Evolutionary conservation across 305 asterid species (phyloP), one percentile per base, ranked within the genome.

Genomic region (Nicotiana rustica): DNA sequence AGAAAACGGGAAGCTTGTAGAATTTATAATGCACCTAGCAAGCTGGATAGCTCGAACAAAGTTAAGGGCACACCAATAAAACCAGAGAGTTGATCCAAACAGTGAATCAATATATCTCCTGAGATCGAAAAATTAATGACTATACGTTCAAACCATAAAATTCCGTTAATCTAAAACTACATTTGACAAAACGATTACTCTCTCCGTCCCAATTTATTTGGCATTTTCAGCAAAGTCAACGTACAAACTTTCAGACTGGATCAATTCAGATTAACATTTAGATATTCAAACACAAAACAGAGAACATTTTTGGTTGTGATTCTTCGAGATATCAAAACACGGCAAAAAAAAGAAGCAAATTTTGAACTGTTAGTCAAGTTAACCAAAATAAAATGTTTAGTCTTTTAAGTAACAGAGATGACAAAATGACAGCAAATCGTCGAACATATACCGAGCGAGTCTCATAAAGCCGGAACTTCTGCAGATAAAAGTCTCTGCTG

Each of bases 401-500:
- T 41, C 10, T 41, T 41, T 41, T 41, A 15, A 3, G 21, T 15
- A 57, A 5, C 8, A 57, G 3, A 17, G 6, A 57, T 3, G 10
- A 41, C 49, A 41, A 75, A 82, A 86, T 56, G 38, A 77, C 79
- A 78, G 9, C 10, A 75, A 8, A 55, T 73, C 49, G 70, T 36
- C 12, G 25, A 83, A 83, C 36, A 47, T 35, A 88, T 94, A 94
- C 98, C 95, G 98, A 89, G 41, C 86, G 86, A 79, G 98, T 92
- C 88, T 93, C 95, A 36, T 93, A 92, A 81, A 94, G 96, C 84
- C 87, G 89, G 90, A 92, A 93, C 80, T 92, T 93, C 71, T 91
- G 95, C 89, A 92, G 70, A 85, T 83, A 85, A 81, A 56, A 35
- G 65, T 78, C 71, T 47, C 85, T 85, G 4, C 8, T 55, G 64